Base-by-base conservation (phyloP, 768 basidiomycete species). In the Gautieria morchelliformis region DNA sequence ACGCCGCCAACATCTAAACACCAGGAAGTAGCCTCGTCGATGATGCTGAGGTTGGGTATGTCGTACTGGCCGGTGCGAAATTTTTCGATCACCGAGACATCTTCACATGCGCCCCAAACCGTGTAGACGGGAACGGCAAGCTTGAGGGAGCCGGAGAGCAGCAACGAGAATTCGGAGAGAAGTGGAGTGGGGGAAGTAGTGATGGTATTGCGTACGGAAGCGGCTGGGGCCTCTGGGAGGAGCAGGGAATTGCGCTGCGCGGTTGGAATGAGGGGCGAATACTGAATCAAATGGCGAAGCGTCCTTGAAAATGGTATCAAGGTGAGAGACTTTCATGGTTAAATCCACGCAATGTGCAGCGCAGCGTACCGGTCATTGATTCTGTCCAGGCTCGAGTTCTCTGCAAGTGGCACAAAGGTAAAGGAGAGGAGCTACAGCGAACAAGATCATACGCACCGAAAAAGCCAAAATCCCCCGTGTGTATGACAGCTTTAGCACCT, bases 401-500 rank as follows among this genome's bases (percentile, higher is more conserved):
- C 90, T 92, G 70, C 10, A 41, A 50, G 51, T 60, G 61, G 48
- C 33, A 53, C 27, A 59, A 59, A 53, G 19, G 40, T 48, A 12
- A 20, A 54, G 33, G 2, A 27, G 52, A 27, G 46, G 17, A n/a
- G 52, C 37, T 20, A 49, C 3, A 47, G 33, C 41, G 33, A 50
- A 17, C 46, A 48, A 42, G 56, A 40, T 22, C 56, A 62, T 24
- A 70, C 78, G 61, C 62, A 85, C 90, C 92, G 70, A 95, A 96
- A 74, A 99, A 96, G 59, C 96, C 96, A 82, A 98, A 98, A 75
- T 99, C 96, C 53, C 96, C 96, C 0, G 94, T 95, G 69, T 98
- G 95, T 59, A 99, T 89, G 69, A 97, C 85, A 17, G 93, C 95
- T 58, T 85, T 81, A 22, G 93, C 96, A 66, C 89, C 87, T 58